Base-by-base conservation (phyloP, 2,329 filamentous ascomycete species). In the Sclerotiophoma versabilis region DNA sequence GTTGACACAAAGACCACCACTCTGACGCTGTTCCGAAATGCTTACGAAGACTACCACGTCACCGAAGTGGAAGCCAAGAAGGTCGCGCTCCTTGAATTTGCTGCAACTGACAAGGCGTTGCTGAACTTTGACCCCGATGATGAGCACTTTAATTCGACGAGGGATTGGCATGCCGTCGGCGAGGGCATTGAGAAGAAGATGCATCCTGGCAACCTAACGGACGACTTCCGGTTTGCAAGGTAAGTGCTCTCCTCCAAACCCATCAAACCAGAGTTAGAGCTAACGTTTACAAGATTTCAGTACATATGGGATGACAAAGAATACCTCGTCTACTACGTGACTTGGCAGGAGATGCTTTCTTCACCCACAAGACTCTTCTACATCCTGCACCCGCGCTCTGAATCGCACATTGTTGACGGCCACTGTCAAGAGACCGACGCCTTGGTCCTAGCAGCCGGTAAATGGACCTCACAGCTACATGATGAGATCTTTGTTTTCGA, bases 401-500 rank as follows among this genome's bases (percentile, higher is more conserved):
- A 51, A 9, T 49, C 34, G 6, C 55, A 59, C 36, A 55, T 63
- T 15, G 17, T 47, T 17, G 48, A 59, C 2, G 64, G 63, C 3
- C 66, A 71, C 42, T 68, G 67, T 43, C 25, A 47, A 20, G 62
- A 65, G 25, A 69, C 64, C 9, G 81, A 87, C 48, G 76, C 75
- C 0, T 75, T 89, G 10, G 64, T 88, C 11, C 70, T 83, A 1
- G 80, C 80, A 2, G 84, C 79, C 0, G 82, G 83, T 0, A 74
- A 75, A 27, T 89, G 84, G 83, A 75, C 74, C 14, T 78, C 74
- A 45, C 79, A 85, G 51, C 73, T 88, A 7, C 85, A 87, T 63
- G 74, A 83, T 5, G 85, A 88, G 72, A 81, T 89, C 36, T 84
- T 83, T 74, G 84, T 90, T 1, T 90, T 84, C 60, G 86, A 89